A percentile compares a stretch with the other conserved stretches of the same genome.
These are phyloP conservation scores for Sergeia podlipaevii DNA, from an alignment of 208 protist genomes.

Conservation along the genomic window DNA sequence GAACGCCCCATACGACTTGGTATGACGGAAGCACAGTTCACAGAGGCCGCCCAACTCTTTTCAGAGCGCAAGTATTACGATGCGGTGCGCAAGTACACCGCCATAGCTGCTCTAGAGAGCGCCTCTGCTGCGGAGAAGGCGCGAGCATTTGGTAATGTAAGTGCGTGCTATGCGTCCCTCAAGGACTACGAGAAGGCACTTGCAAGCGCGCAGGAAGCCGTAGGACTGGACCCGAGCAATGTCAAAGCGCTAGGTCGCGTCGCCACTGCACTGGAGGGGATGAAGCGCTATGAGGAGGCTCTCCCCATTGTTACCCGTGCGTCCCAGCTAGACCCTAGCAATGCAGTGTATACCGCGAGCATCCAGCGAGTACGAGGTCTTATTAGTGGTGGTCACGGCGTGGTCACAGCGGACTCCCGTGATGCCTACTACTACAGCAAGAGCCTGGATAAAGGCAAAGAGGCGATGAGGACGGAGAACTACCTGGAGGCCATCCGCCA, in stretches of 20 bases:
- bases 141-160: slow-evolving; percentile 77
- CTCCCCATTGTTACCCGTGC: slow-evolving; percentile 31
- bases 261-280: slow-evolving; percentile 65
- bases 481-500: slow-evolving; percentile 71
- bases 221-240: slow-evolving; percentile 43
- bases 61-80: slow-evolving; percentile 32
- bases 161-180: slow-evolving; percentile 66
- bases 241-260: slow-evolving; percentile 53
- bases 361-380: slow-evolving; percentile 36
- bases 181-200: slow-evolving; percentile 54
- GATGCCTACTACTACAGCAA: slow-evolving; percentile 79
- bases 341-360: slow-evolving; percentile 22
- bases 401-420: slow-evolving; percentile 27
- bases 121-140: slow-evolving; percentile 24
- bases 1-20: neutral
- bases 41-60: slow-evolving; percentile 46
- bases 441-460: slow-evolving; percentile 61
- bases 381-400: slow-evolving; percentile 28
- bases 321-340: slow-evolving; percentile 24
- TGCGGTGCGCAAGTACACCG: slow-evolving; percentile 45
- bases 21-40: slow-evolving; percentile 53
- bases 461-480: slow-evolving; percentile 58
- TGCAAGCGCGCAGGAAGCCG: slow-evolving; percentile 35
- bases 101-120: slow-evolving; percentile 17
- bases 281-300: slow-evolving; percentile 70